phyloP scores from a whole-genome alignment of 164 flowering plant species.

The Aristolochia californica region DNA sequence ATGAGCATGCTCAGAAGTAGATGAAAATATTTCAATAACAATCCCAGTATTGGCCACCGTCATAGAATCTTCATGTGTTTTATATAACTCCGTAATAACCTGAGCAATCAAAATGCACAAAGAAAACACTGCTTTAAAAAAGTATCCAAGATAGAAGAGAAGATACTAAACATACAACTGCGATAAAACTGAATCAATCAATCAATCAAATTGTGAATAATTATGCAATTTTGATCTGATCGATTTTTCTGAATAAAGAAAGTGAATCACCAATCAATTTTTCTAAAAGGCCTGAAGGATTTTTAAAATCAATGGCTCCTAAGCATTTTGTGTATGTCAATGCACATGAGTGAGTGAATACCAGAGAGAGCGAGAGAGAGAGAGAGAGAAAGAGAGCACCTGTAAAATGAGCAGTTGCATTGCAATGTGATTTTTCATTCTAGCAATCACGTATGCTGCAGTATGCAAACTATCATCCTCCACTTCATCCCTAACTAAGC shows the following conservation, averaged over 20 bases:
- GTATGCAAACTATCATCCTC: slow-evolving; percentile 81
- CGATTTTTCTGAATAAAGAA: too few species aligned
- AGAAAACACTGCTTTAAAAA: neutral
- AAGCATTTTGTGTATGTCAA: too few species aligned
- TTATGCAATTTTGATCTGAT: too few species aligned
- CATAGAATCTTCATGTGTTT: slow-evolving; percentile 31
- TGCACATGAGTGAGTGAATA: too few species aligned
- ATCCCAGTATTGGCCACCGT: slow-evolving; percentile 33
- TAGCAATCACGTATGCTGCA: slow-evolving; percentile 60
- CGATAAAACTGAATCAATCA: neutral
- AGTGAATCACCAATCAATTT: too few species aligned
- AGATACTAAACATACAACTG: neutral
- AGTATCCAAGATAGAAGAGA: neutral
- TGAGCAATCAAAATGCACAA: slow-evolving; percentile 14
- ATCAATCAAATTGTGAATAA: too few species aligned
- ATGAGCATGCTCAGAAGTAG: slow-evolving; percentile 58
- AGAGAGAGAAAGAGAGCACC: slow-evolving; percentile 34
- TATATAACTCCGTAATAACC: slow-evolving; percentile 66
- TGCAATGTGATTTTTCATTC: slow-evolving; percentile 72
- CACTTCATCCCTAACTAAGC: slow-evolving; percentile 35
- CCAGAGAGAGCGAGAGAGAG: neutral
- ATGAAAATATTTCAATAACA: slow-evolving; percentile 45
- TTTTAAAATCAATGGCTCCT: too few species aligned
- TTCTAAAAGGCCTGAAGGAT: too few species aligned
- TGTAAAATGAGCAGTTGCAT: slow-evolving; percentile 65